These are phyloP conservation scores for Paspalum vaginatum DNA, from an alignment of 176 grass and related monocot species.

Conservation along the genomic window DNA sequence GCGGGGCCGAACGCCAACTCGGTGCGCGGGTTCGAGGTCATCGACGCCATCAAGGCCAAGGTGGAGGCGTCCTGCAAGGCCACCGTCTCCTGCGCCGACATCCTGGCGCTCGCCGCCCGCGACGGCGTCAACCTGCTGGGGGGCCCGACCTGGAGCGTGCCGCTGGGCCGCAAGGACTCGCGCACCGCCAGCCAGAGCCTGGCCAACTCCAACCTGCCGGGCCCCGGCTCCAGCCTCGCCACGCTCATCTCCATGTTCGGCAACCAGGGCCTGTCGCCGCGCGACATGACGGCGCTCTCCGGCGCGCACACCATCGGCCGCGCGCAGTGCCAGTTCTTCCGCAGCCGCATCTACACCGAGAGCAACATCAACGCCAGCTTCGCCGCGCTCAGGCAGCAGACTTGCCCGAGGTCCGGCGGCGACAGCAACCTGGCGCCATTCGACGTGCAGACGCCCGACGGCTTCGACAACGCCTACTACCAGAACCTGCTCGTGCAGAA, in stretches of 20 bases:
- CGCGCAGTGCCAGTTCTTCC: slow-evolving; percentile 68
- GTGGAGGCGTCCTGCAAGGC: slow-evolving; percentile 66
- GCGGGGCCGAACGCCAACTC: slow-evolving; percentile 78
- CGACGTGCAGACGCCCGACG: slow-evolving; percentile 61
- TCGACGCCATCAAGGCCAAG: slow-evolving; percentile 77
- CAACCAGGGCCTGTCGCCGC: slow-evolving; percentile 50
- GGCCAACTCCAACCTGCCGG: slow-evolving; percentile 71
- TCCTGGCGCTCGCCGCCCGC: slow-evolving; percentile 72
- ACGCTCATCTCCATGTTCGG: slow-evolving; percentile 57
- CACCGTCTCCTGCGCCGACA: slow-evolving; percentile 82
- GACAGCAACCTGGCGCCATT: slow-evolving; percentile 63
- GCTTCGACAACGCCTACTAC: slow-evolving; percentile 84
- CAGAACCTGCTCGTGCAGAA: slow-evolving; percentile 51
- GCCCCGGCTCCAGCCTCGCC: slow-evolving; percentile 47
- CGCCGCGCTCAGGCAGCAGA: slow-evolving; percentile 51
- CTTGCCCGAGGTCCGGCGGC: slow-evolving; percentile 61
- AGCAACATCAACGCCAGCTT: slow-evolving; percentile 60
- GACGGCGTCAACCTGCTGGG: slow-evolving; percentile 75
- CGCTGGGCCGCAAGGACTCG: slow-evolving; percentile 66
- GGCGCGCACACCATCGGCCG: slow-evolving; percentile 79
- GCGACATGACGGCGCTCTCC: slow-evolving; percentile 86
- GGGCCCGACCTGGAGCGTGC: slow-evolving; percentile 72
- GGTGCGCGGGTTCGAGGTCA: slow-evolving; percentile 69
- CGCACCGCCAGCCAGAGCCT: slow-evolving; percentile 63
- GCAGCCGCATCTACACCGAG: slow-evolving; percentile 76